These are phyloP conservation scores for Huntiella bhutanensis DNA, from an alignment of 2,329 filamentous ascomycete genomes.

Conservation along the genomic window DNA sequence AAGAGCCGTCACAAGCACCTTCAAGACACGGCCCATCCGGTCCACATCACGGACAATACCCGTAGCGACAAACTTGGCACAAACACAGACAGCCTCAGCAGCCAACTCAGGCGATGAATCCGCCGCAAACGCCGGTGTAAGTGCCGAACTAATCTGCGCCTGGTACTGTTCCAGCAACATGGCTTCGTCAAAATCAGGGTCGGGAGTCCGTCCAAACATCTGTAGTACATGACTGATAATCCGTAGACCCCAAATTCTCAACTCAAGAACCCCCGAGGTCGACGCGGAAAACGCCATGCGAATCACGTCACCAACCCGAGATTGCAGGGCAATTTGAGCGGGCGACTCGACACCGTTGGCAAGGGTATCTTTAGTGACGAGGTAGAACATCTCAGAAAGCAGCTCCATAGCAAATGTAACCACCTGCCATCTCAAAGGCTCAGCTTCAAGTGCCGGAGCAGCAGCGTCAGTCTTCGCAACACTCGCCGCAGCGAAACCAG, in stretches of 20 bases:
- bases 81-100: conserved; percentile 90
- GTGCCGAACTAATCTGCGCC: conserved; percentile 87
- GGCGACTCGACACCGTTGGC: conserved; percentile 59
- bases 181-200: conserved; percentile 94
- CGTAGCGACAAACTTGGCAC: conserved; percentile 91
- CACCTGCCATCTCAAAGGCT: conserved; percentile 88
- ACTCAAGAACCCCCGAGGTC: conserved; percentile 75
- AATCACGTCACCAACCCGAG: conserved; percentile 76
- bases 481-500: conserved; percentile 65
- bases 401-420: conserved; percentile 84
- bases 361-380: conserved; percentile 56
- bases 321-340: conserved; percentile 62
- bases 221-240: conserved; percentile 87
- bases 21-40: conserved; percentile 95
- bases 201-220: conserved; percentile 87
- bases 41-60: conserved; percentile 96
- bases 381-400: conserved; percentile 60
- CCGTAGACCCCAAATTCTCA: conserved; percentile 78
- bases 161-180: conserved; percentile 96
- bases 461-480: conserved; percentile 6
- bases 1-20: conserved; percentile 73
- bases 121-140: conserved; percentile 87
- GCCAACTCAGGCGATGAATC: conserved; percentile 93
- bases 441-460: conserved; percentile 42
- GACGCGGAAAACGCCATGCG: conserved; percentile 95